A percentile compares a stretch with the other conserved stretches of the same genome.
These are phyloP conservation scores for Acanthamoeba quina DNA, from an alignment of 208 protist species.

Conservation along the genomic window DNA sequence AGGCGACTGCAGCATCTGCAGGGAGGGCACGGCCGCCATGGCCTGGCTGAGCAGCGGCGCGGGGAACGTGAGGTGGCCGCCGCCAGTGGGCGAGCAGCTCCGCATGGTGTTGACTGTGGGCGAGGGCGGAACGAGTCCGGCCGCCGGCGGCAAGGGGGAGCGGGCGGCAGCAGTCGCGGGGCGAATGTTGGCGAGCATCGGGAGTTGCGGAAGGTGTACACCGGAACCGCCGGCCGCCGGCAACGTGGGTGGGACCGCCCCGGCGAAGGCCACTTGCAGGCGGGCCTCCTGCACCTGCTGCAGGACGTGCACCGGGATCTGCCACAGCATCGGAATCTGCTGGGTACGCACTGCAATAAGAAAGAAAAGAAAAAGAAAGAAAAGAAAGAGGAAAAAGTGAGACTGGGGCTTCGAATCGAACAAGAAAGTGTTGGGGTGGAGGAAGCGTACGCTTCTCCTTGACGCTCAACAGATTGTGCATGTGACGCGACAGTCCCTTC, in stretches of 20 bases:
- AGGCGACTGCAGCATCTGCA: background rate
- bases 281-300: background rate
- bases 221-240: too few species aligned
- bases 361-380: background rate
- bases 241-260: too few species aligned
- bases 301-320: background rate
- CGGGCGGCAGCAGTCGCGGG: too few species aligned
- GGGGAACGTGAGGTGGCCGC: background rate
- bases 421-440: background rate
- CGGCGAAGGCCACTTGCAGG: background rate
- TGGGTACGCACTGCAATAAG: background rate
- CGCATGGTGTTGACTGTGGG: background rate
- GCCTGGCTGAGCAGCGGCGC: background rate
- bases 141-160: background rate
- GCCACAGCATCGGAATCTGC: background rate
- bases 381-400: background rate
- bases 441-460: background rate
- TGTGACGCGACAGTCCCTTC: conserved; percentile 14
- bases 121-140: too few species aligned
- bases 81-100: background rate
- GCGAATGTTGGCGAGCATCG: background rate
- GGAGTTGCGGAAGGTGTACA: too few species aligned
- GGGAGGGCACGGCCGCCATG: background rate
- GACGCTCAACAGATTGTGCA: background rate
- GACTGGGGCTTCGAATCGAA: background rate